Evolutionary conservation across 2,329 filamentous ascomycete genomes (phyloP), one percentile per base, ranked within the genome.

Genomic region (Magnaporthiopsis rhizophila): DNA sequence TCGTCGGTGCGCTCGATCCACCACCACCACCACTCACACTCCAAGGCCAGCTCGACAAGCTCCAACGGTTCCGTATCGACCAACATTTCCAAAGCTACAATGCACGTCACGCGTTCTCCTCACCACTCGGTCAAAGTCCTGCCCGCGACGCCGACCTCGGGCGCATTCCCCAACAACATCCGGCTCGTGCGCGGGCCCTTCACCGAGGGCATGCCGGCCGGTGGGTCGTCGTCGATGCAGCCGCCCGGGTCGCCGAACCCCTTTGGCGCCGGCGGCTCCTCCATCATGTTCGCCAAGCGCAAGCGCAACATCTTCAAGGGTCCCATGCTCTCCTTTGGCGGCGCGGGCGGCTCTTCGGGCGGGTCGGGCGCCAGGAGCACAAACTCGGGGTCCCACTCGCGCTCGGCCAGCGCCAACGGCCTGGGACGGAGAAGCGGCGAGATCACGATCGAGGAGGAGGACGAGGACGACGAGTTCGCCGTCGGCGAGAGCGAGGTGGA

Each of bases 41-140:
- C 92, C 28, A 98, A 98, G 76, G 92, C 95, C 0, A 96, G 91
- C 0, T 97, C 92, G 0, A 95, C 92, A 0, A 97, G 92, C 58
- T 97, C 90, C 6, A 89, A 88, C 66, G 88, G 87, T 28, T 89
- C 89, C 0, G 87, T 89, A 4, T 88, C 89, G 0, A 86, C 86
- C 3, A 81, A 84, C 4, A 84, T 87, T 24, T 89, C 89, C 50
- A 89, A 88, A 71, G 89, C 85, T 21, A 86, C 85, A 1, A 78
- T 86, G 62, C 83, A 83, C 58, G 78, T 84, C 50, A 84, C 84
- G 18, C 86, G 90, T 30, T 93, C 89, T 3, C 94, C 95, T 1
- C 92, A 97, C 73, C 86, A 91, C 69, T 96, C 91, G 0, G 89
- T 98, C 70, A 98, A 98, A 77, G 90, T 98, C n/a, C 85, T 98